Base-by-base conservation (phyloP, 208 protist species). In the Leishmania aethiopica region DNA sequence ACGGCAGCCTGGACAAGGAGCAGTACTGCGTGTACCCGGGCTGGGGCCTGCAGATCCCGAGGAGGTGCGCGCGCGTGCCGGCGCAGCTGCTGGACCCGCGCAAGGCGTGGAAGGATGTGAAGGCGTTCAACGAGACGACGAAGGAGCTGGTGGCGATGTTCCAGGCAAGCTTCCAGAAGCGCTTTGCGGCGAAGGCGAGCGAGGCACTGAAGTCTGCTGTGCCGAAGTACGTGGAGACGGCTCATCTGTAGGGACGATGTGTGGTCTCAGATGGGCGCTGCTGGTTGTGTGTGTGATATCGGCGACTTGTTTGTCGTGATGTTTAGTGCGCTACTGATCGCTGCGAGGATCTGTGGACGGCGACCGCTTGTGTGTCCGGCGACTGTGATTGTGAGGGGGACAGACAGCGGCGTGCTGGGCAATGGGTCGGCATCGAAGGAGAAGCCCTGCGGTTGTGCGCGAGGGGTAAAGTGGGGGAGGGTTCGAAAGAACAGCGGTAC, bases 11-110 rank as follows among this genome's bases (percentile, higher is more conserved):
- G 13, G 94, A 88, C 64, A 84, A 93, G 76, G 86, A 87, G 40
- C 69, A 89, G 53, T 97, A 93, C 85, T 80, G 83, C 25, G 86
- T 77, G 84, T 92, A 97, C 84, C 90, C 89, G 25, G 89, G 96
- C 32, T 99, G 99, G 90, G 92, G 95, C 81, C 89, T 99, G 55
- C 71, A 91, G 37, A 95, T 99, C 85, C 98, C 98, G 69, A 97
- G 64, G 76, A 77, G 78, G 35, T 91, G 89, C 82, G 70, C 80
- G 66, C 84, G 86, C 84, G 97, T 99, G 55, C 95, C 96, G 57
- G 35, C 78, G n/a, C 84, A 96, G 37, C 86, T 99, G 37, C 92
- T 99, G 59, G 91, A 98, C 82, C 98, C 98, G 64, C 80, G 81
- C 67, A 98, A 96, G 80, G 89, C 94, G 37, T 99, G 98, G 98